Evolutionary conservation across 495 filamentous ascomycete species (phyloP), one percentile per base, ranked within the genome.

Genomic region (Schizothecium vesticola): DNA sequence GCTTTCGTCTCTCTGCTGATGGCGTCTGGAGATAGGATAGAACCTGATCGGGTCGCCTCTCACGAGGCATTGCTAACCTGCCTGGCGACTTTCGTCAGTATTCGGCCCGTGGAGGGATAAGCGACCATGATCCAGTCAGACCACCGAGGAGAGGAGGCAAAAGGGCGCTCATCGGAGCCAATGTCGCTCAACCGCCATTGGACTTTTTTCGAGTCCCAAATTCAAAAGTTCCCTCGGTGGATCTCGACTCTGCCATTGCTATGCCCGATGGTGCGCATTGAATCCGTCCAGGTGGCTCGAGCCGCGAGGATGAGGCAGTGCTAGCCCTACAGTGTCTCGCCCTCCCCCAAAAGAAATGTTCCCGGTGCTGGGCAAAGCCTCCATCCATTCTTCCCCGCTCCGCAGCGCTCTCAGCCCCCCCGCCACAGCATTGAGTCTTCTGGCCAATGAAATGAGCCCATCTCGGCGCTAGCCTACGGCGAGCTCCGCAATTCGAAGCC

Each of bases 301-400:
- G 3, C 3, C 26, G 2, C 26, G 26, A 51, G 43, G 43, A 51
- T n/a, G 43, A n/a, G 61, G 61, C 61, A 23, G 61, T 64, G 61
- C 33, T 36, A 64, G 61, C 61, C 61, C 61, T 64, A 64, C 61
- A 24, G 16, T 43, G 61, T 33, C 61, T 33, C 22, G 12, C 61
- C 19, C 26, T 36, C 16, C 29, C 9, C 23, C 9, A 12, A 29
- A 24, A 31, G n/a, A 11, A 26, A n/a, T 29, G 21, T 16, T 13
- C n/a, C 23, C 28, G 28, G 0, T n/a, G 12, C 12, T 25, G 26
- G 19, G 28, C 61, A 24, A 55, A 25, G 33, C n/a, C 61, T 23
- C n/a, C n/a, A n/a, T n/a, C n/a, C n/a, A n/a, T 24, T 64, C 1
- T 63, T 22, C 43, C 43, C 43, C 43, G 43, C 43, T 51, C 19